Evolutionary conservation across 2,329 filamentous ascomycete species (phyloP), one percentile per base, ranked within the genome.

Genomic region (Botrytis paeoniae): DNA sequence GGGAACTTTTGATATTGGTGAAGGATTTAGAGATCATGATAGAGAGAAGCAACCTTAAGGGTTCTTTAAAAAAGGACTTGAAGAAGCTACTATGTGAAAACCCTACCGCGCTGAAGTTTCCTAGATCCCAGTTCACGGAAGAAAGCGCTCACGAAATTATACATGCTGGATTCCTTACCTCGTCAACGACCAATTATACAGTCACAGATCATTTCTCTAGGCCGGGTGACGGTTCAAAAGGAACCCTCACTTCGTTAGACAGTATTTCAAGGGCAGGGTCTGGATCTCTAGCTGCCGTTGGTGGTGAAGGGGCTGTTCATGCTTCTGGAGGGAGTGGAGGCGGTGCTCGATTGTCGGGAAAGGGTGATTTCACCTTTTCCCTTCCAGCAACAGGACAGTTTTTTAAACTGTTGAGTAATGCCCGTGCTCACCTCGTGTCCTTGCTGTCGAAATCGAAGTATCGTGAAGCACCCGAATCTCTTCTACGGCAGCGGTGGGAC

Each of bases 401-500:
- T 78, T 83, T 94, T 62, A 92, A 91, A 80, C 84, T 94, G 4
- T 84, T 91, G 0, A 85, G 87, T 32, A 85, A 85, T 48, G 88
- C 89, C 2, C 85, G 92, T 22, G 85, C 85, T 37, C 91, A 93
- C 80, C 82, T 94, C 0, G 81, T 89, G 1, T 83, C 84, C 9
- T 82, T 92, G 45, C 81, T 94, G 41, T 83, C 83, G 22, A 88
- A 87, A 79, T 88, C 87, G 20, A 86, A 85, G 71, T 89, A 86
- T 81, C 86, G 87, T 62, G 91, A 93, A 81, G 87, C 86, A 45
- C 89, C 91, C 1, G 86, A 91, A 80, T 82, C 83, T 57, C 82
- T 89, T 76, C 83, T 94, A 57, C 84, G 85, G 57, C 91, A 94
- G 81, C 86, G 89, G 69, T 94, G 92, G 88, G 89, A 94, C 75